Percentiles rank a stretch among this genome's conserved stretches.
These are phyloP conservation scores for Geosmithia morbida DNA, from an alignment of 2,329 filamentous ascomycete genomes.

Conservation along the genomic window DNA sequence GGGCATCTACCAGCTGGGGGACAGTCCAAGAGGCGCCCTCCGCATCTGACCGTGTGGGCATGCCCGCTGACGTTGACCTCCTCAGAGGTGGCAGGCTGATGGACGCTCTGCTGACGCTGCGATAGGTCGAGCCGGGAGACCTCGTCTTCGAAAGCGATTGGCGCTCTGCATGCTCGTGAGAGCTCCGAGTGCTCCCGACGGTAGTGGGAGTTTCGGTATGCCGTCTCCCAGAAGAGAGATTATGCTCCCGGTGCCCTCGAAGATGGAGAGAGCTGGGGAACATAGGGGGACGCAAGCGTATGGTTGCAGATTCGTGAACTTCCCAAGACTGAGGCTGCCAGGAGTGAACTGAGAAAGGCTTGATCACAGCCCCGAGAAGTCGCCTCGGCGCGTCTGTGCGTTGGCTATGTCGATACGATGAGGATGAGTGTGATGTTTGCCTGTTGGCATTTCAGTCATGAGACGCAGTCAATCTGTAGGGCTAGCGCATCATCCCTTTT, in stretches of 20 bases:
- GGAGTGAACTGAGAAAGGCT: too few species aligned
- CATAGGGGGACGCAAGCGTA: neutral
- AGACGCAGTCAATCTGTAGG: too few species aligned
- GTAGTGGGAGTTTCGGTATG: neutral
- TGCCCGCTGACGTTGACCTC: neutral
- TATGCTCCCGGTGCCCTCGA: neutral
- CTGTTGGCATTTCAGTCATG: too few species aligned
- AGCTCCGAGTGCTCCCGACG: neutral
- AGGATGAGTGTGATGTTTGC: too few species aligned
- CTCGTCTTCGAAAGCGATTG: neutral
- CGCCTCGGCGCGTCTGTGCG: too few species aligned
- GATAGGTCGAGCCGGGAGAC: neutral
- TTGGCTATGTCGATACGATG: too few species aligned
- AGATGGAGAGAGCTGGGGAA: neutral
- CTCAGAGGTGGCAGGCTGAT: constrained; percentile 1
- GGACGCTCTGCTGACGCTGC: neutral
- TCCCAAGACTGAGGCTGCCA: too few species aligned
- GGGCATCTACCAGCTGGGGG: constrained; percentile 23
- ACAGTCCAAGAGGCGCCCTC: constrained; percentile 18
- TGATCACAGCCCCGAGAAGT: too few species aligned
- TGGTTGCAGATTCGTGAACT: neutral
- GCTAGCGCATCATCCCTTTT: neutral
- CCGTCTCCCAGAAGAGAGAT: neutral
- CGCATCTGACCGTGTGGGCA: neutral
- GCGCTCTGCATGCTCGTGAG: neutral